phyloP scores from a whole-genome alignment of 2,329 filamentous ascomycete genomes.

The Pseudopithomyces chartarum region DNA sequence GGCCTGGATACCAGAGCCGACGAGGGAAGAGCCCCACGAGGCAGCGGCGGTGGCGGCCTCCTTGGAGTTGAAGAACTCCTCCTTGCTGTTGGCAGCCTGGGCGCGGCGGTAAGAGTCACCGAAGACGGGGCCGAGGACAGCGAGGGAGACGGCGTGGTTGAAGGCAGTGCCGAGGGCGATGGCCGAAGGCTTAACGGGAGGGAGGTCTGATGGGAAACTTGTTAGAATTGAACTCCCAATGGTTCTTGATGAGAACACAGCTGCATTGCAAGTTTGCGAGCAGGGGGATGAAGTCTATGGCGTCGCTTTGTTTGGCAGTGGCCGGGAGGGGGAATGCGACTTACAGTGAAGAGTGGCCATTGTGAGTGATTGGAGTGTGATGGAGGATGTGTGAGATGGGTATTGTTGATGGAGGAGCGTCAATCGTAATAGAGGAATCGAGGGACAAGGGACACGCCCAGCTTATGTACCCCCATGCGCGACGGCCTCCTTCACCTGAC shows the following conservation, averaged over 20 bases:
- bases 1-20: constrained; percentile 85
- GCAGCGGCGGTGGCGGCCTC: constrained; percentile 86
- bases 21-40: constrained; percentile 80
- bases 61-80: constrained; percentile 94
- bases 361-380: constrained; percentile 40
- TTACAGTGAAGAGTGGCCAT: constrained; percentile 66
- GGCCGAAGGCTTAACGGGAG: constrained; percentile 94
- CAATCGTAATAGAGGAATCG: constrained; percentile 13
- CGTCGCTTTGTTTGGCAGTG: constrained; percentile 1
- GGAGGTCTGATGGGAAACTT: constrained; percentile 59
- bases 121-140: constrained; percentile 86
- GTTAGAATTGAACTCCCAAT: constrained; percentile 20
- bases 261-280: constrained; percentile 12
- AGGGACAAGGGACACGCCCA: constrained; percentile 10
- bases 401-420: constrained; percentile 8
- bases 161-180: constrained; percentile 96
- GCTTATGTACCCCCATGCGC: constrained; percentile 5
- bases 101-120: constrained; percentile 94
- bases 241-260: constrained; percentile 7
- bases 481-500: constrained; percentile 6
- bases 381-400: constrained; percentile 17
- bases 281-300: constrained; percentile 15
- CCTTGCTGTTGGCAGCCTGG: constrained; percentile 88
- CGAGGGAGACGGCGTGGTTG: constrained; percentile 89
- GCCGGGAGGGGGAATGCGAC: constrained; percentile 29